Evolutionary conservation across 202 grass and related monocot species (phyloP).

Genomic region (Schoenoplectus tabernaemontani): DNA sequence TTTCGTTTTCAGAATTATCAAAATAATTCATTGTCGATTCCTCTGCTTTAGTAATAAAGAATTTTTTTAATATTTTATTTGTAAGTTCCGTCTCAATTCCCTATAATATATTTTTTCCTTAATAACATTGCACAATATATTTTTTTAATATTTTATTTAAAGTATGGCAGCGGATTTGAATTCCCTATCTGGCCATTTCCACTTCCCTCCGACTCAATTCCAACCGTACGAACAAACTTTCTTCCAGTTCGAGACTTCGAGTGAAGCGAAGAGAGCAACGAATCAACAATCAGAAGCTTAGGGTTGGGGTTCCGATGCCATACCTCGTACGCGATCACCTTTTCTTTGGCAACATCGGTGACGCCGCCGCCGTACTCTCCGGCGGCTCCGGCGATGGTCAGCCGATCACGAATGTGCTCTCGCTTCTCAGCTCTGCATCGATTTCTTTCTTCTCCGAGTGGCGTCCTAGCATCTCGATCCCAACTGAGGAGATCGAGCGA

Average conservation of each 20-base stretch:
- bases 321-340: conserved; percentile 54
- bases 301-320: conserved; percentile 41
- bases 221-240: not conserved
- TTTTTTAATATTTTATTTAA: too few species aligned
- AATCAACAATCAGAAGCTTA: not conserved
- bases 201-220: not conserved
- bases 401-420: conserved; percentile 56
- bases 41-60: too few species aligned
- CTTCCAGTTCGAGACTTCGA: too few species aligned
- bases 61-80: too few species aligned
- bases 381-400: not conserved
- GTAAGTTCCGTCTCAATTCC: too few species aligned
- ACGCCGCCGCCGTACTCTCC: conserved; percentile 49
- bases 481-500: conserved; percentile 45
- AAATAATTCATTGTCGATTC: too few species aligned
- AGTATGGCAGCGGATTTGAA: too few species aligned
- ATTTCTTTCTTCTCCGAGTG: conserved; percentile 75
- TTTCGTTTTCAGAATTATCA: too few species aligned
- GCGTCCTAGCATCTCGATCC: conserved; percentile 37
- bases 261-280: too few species aligned
- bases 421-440: conserved; percentile 65
- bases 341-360: conserved; percentile 61
- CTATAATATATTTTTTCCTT: too few species aligned
- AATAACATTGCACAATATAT: too few species aligned
- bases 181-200: too few species aligned